Evolutionary conservation across 805 yeast species (phyloP).

Genomic region (Hanseniaspora pseudoguilliermondii): DNA sequence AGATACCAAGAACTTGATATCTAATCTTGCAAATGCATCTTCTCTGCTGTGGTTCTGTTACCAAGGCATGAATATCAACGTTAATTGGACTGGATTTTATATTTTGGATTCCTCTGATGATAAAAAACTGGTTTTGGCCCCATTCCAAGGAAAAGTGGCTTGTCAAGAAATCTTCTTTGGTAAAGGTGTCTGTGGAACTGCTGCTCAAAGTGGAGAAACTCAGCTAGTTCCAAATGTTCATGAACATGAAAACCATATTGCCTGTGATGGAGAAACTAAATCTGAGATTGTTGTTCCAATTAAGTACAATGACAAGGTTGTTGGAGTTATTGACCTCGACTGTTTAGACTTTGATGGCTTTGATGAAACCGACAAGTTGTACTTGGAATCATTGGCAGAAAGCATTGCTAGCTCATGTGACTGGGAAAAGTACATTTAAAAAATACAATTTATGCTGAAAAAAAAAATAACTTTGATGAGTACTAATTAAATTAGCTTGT

Average conservation of each 20-base stretch:
- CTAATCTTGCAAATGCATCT: slow-evolving; percentile 75
- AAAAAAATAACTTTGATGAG: neutral
- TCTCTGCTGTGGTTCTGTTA: slow-evolving; percentile 84
- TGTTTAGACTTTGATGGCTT: slow-evolving; percentile 57
- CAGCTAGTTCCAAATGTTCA: slow-evolving; percentile 72
- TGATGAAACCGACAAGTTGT: slow-evolving; percentile 44
- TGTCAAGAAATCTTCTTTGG: slow-evolving; percentile 74
- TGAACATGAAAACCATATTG: slow-evolving; percentile 81
- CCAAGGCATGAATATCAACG: slow-evolving; percentile 40
- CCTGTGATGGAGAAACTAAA: slow-evolving; percentile 90
- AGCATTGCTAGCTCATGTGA: slow-evolving; percentile 42
- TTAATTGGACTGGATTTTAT: slow-evolving; percentile 94
- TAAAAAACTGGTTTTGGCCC: slow-evolving; percentile 59
- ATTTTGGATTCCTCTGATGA: slow-evolving; percentile 29
- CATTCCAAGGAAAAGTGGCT: slow-evolving; percentile 94
- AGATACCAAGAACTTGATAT: slow-evolving; percentile 71
- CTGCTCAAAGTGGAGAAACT: slow-evolving; percentile 46
- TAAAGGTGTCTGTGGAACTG: slow-evolving; percentile 83
- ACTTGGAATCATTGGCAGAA: slow-evolving; percentile 47
- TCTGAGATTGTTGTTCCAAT: slow-evolving; percentile 92
- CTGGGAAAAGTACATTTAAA: slow-evolving; percentile 26
- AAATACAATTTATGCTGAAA: neutral
- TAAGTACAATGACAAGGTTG: slow-evolving; percentile 31
- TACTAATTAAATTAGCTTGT: neutral
- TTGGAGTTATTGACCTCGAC: slow-evolving; percentile 83